Percentiles rank a stretch among this genome's conserved stretches.
Conservation (phyloP, 2,329 filamentous ascomycete species). For the Alternaria infectoria region DNA sequence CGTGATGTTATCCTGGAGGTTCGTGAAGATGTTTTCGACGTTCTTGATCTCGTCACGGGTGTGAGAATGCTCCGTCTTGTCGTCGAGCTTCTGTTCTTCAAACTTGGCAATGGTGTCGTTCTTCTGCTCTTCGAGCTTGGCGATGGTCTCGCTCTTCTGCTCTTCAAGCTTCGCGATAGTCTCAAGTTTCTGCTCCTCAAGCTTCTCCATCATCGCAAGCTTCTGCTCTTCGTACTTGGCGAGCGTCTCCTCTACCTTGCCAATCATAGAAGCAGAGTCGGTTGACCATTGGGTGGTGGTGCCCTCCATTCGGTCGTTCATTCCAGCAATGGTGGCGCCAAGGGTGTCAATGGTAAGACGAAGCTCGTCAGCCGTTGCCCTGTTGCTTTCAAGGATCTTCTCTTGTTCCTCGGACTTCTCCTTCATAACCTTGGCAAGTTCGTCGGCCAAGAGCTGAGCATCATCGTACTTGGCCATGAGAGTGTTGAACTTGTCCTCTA, state of each 20-base stretch:
- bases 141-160: slow-evolving; percentile 71
- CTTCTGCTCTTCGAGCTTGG: slow-evolving; percentile 78
- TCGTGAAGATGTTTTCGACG: slow-evolving; percentile 73
- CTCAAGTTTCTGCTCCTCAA: slow-evolving; percentile 72
- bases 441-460: slow-evolving; percentile 75
- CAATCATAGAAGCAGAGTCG: slow-evolving; percentile 86
- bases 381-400: slow-evolving; percentile 75
- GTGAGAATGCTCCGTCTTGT: slow-evolving; percentile 79
- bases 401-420: slow-evolving; percentile 75
- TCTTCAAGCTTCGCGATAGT: slow-evolving; percentile 74
- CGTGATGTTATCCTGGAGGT: slow-evolving; percentile 76
- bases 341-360: slow-evolving; percentile 86
- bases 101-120: slow-evolving; percentile 69
- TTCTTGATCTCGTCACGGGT: slow-evolving; percentile 83
- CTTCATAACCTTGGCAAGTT: slow-evolving; percentile 74
- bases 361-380: slow-evolving; percentile 83
- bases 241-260: slow-evolving; percentile 79
- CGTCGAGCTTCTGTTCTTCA: slow-evolving; percentile 77
- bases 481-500: slow-evolving; percentile 80
- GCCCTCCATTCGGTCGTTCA: slow-evolving; percentile 71
- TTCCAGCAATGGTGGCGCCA: slow-evolving; percentile 63
- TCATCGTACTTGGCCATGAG: slow-evolving; percentile 89
- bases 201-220: slow-evolving; percentile 72
- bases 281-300: slow-evolving; percentile 85
- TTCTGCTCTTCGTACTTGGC: slow-evolving; percentile 79